Conservation (phyloP, 768 basidiomycete genomes). For the Guyanaporus albipodus region DNA sequence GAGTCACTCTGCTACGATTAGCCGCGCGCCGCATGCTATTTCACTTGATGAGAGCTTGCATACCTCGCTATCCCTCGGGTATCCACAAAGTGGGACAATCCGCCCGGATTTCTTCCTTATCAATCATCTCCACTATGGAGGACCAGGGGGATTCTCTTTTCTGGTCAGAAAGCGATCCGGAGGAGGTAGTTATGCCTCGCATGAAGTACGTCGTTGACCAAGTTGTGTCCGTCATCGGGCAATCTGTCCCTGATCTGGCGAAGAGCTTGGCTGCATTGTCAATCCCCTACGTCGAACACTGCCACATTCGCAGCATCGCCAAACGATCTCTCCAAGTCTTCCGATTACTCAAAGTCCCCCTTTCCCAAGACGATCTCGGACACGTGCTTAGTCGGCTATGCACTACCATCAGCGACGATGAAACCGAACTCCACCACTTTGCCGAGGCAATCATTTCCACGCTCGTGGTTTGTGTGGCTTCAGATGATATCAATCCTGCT, state of each 20-base stretch:
- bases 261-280: conserved; percentile 79
- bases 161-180: conserved; percentile 70
- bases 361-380: conserved; percentile 70
- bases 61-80: conserved; percentile 72
- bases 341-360: conserved; percentile 68
- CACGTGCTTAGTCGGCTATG: conserved; percentile 79
- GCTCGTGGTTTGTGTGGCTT: conserved; percentile 56
- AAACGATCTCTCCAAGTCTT: conserved; percentile 91
- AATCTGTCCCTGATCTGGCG: conserved; percentile 63
- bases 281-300: conserved; percentile 80
- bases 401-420: conserved; percentile 74
- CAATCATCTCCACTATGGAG: conserved; percentile 52
- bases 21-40: conserved; percentile 79
- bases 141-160: conserved; percentile 51
- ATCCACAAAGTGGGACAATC: conserved; percentile 52
- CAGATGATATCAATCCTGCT: conserved; percentile 52
- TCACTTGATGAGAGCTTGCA: conserved; percentile 79
- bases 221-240: conserved; percentile 63
- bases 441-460: conserved; percentile 80
- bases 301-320: conserved; percentile 80
- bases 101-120: conserved; percentile 46
- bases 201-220: conserved; percentile 66
- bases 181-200: conserved; percentile 54
- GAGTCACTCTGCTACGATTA: conserved; percentile 60
- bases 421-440: conserved; percentile 76